Evolutionary conservation across 73 alveolate species (phyloP).

Genomic region (Stentor roeselii): DNA sequence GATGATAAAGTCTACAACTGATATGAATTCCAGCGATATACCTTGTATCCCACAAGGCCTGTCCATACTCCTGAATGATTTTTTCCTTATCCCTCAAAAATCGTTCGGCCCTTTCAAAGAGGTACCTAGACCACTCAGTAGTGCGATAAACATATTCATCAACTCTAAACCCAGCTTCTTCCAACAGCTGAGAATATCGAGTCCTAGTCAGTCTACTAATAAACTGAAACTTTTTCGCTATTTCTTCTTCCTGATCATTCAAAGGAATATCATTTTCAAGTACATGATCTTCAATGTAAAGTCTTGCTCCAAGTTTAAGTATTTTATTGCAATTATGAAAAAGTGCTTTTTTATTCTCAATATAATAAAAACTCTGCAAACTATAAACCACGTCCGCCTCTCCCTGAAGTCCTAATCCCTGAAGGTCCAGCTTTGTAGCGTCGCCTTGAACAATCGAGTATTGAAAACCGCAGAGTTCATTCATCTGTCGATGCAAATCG

Average conservation of each 20-base stretch:
- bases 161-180: neutral
- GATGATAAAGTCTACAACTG: neutral
- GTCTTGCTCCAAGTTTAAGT: neutral
- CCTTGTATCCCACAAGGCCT: conserved; percentile 2
- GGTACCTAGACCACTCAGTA: conserved; percentile 7
- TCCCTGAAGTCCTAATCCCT: neutral
- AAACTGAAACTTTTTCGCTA: neutral
- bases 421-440: neutral
- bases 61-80: neutral
- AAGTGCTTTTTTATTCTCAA: neutral
- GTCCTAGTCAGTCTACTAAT: neutral
- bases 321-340: neutral
- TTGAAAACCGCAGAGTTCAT: neutral
- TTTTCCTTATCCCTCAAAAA: neutral
- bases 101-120: neutral
- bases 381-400: neutral
- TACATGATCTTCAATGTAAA: neutral
- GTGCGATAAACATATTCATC: neutral
- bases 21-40: neutral
- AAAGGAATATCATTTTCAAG: neutral
- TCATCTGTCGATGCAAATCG: neutral
- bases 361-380: neutral
- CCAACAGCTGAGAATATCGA: neutral
- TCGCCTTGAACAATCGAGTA: neutral
- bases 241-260: neutral